phyloP scores from a whole-genome alignment of 225 moss, liverwort and hornwort species.

The Ulota crispa region DNA sequence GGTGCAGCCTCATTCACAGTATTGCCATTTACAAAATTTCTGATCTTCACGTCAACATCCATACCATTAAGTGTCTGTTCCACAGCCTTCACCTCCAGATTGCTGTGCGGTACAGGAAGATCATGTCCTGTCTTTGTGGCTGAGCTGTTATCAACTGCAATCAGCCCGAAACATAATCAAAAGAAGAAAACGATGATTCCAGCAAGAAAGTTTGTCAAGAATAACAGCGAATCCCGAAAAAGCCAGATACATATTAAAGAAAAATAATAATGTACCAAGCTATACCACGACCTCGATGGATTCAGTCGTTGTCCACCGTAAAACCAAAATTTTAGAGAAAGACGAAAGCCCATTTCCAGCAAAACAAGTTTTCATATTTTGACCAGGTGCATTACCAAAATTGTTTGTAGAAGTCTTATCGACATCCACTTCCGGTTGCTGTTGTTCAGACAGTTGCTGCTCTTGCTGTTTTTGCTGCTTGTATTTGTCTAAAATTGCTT shows the following conservation, averaged over 20 bases:
- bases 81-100: slow-evolving; percentile 33
- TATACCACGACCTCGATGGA: background rate
- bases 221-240: background rate
- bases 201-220: background rate
- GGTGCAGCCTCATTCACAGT: slow-evolving; percentile 20
- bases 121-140: slow-evolving; percentile 7
- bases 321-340: background rate
- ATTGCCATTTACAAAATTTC: slow-evolving; percentile 48
- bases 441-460: slow-evolving; percentile 43
- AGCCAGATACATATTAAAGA: background rate
- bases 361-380: background rate
- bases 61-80: slow-evolving; percentile 40
- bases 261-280: background rate
- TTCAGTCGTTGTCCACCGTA: background rate
- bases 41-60: slow-evolving; percentile 54
- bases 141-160: slow-evolving; percentile 29
- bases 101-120: slow-evolving; percentile 10
- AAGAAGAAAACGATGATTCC: background rate
- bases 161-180: background rate
- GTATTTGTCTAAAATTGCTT: slow-evolving; percentile 96
- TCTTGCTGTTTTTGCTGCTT: slow-evolving; percentile 58
- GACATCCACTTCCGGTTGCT: slow-evolving; percentile 40
- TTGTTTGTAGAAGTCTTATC: slow-evolving; percentile 20
- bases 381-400: slow-evolving; percentile 38
- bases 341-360: background rate